These are phyloP conservation scores for Aspergillus tanneri DNA, from an alignment of 2,329 filamentous ascomycete genomes.

Conservation along the genomic window DNA sequence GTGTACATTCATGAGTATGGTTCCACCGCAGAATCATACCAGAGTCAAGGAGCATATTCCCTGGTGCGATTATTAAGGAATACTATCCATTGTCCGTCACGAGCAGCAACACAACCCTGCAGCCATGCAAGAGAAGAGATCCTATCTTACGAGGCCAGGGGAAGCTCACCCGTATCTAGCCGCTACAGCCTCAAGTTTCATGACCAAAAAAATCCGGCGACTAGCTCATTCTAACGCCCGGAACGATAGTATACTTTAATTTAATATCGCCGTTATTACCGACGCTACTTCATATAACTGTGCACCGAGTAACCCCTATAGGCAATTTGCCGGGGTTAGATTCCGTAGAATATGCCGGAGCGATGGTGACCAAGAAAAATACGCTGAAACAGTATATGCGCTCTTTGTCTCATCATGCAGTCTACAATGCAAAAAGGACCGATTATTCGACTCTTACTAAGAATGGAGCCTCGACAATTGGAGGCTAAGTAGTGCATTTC, in stretches of 20 bases:
- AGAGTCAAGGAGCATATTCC: no score
- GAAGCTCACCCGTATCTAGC: neutral
- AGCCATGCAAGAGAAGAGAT: conserved; percentile 12
- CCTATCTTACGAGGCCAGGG: neutral
- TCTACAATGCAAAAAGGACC: neutral
- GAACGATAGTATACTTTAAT: no score
- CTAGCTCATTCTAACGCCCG: no score
- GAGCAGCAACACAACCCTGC: conserved; percentile 12
- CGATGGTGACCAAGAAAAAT: no score
- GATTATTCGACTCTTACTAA: neutral
- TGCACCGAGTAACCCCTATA: no score
- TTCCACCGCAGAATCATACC: neutral
- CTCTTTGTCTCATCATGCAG: neutral
- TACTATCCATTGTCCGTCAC: neutral
- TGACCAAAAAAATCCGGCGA: no score
- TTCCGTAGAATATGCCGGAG: no score
- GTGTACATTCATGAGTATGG: no score
- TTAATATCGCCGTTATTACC: no score
- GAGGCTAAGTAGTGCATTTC: neutral
- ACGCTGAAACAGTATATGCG: neutral
- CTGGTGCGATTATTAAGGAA: no score
- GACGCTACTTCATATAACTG: no score
- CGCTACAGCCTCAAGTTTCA: neutral
- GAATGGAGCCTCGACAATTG: neutral
- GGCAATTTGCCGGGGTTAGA: no score